Percentiles rank a stretch among this genome's conserved stretches.
Conservation (phyloP, 2,329 filamentous ascomycete genomes). For the Fusarium xyrophilum region DNA sequence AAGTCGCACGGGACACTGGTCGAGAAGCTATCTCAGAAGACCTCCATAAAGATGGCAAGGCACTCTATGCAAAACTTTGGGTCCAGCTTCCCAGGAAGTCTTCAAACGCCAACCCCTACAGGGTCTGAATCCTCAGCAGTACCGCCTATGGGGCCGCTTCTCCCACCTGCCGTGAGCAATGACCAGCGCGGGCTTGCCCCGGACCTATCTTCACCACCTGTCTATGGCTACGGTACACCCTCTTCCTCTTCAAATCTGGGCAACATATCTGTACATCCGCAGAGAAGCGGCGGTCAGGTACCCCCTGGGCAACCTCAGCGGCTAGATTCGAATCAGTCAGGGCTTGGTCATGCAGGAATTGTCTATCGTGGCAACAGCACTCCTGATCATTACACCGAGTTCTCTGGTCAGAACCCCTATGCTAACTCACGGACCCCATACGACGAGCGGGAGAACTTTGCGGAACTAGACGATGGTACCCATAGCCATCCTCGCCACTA, state of each 20-base stretch:
- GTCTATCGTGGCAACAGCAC: conserved; percentile 33
- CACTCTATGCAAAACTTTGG: conserved; percentile 28
- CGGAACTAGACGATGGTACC: conserved; percentile 19
- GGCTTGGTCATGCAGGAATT: conserved; percentile 23
- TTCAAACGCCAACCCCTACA: conserved; percentile 26
- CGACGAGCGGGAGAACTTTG: conserved; percentile 9
- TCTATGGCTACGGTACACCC: conserved; percentile 14
- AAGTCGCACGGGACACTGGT: conserved; percentile 76
- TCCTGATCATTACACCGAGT: conserved; percentile 33
- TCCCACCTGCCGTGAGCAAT: conserved; percentile 19
- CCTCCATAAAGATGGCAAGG: conserved; percentile 25
- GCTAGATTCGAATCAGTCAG: conserved; percentile 7
- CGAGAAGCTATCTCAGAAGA: conserved; percentile 59
- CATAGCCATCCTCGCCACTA: conserved; percentile 11
- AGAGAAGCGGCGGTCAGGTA: conserved; percentile 5
- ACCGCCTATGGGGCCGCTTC: conserved; percentile 21
- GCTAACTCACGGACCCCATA: conserved; percentile 2
- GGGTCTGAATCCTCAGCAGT: conserved; percentile 21
- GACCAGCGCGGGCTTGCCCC: conserved; percentile 17
- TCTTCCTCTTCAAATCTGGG: conserved; percentile 17
- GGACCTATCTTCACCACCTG: conserved; percentile 4
- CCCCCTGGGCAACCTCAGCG: conserved; percentile 3
- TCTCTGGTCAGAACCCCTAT: conserved; percentile 30
- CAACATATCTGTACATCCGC: conserved; percentile 5
- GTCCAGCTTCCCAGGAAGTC: conserved; percentile 2